phyloP scores from a whole-genome alignment of 371 early-diverging fungal species.

The Lichtheimia hyalospora region DNA sequence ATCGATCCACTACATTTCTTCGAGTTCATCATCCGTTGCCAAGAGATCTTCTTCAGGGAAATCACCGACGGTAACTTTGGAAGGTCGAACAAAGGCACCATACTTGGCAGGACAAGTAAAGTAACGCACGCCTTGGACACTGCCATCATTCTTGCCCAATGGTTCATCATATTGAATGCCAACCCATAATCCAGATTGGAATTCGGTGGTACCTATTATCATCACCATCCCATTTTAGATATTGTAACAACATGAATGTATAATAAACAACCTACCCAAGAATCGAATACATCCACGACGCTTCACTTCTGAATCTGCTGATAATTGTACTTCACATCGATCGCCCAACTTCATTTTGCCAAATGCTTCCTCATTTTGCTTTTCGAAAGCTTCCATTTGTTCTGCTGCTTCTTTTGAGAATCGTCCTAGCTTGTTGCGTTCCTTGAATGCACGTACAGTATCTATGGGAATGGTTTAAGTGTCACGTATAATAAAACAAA shows the following conservation, averaged over 20 bases:
- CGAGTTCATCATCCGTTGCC: conserved; percentile 47
- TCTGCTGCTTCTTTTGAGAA: conserved; percentile 67
- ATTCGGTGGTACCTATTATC: conserved; percentile 59
- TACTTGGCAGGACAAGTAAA: conserved; percentile 74
- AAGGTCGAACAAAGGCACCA: conserved; percentile 90
- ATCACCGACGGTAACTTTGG: conserved; percentile 85
- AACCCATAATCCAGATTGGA: conserved; percentile 90
- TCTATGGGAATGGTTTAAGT: conserved; percentile 50
- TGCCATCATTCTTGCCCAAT: conserved; percentile 92
- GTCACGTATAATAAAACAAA: no score
- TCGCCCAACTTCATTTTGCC: conserved; percentile 69
- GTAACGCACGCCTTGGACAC: conserved; percentile 75
- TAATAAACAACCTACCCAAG: conserved; percentile 54
- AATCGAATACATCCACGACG: conserved; percentile 82
- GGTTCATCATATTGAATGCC: conserved; percentile 97
- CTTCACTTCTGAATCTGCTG: conserved; percentile 43
- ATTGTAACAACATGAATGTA: neutral
- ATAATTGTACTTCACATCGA: conserved; percentile 81
- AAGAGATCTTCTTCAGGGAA: conserved; percentile 71
- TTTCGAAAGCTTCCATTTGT: conserved; percentile 39
- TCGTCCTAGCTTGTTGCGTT: conserved; percentile 86
- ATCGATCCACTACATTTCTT: conserved; percentile 70
- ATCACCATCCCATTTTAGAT: neutral
- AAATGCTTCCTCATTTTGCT: conserved; percentile 51
- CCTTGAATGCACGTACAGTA: conserved; percentile 88